These are phyloP conservation scores for Amanita rubescens DNA, from an alignment of 768 basidiomycete species.

Conservation along the genomic window DNA sequence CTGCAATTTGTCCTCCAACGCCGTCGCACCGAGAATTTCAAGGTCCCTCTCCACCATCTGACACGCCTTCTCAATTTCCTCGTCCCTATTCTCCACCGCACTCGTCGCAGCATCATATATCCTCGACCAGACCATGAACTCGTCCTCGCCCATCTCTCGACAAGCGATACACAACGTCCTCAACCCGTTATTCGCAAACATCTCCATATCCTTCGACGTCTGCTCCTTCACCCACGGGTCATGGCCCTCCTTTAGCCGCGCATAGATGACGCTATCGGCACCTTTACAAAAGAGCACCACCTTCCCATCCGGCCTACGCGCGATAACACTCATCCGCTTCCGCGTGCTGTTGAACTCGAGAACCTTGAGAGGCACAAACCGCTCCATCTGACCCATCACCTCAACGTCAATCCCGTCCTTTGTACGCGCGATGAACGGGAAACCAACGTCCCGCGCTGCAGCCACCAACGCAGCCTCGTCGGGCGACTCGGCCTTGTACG, in stretches of 20 bases:
- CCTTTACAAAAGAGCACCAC: conserved; percentile 91
- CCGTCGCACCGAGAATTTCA: conserved; percentile 87
- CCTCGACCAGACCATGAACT: conserved; percentile 76
- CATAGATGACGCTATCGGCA: conserved; percentile 94
- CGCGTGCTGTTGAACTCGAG: conserved; percentile 93
- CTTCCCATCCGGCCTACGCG: conserved; percentile 77
- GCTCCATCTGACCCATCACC: conserved; percentile 84
- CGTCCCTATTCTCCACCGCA: conserved; percentile 74
- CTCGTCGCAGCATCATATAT: conserved; percentile 78
- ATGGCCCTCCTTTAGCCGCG: conserved; percentile 70
- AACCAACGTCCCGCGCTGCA: conserved; percentile 89
- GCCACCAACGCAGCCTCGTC: conserved; percentile 93
- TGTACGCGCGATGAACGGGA: conserved; percentile 75
- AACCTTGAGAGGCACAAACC: conserved; percentile 69
- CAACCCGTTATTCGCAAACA: conserved; percentile 88
- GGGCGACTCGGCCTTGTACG: conserved; percentile 95
- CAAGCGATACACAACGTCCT: conserved; percentile 89
- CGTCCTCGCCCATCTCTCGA: conserved; percentile 69
- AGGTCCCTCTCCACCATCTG: conserved; percentile 79
- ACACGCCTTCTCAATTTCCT: conserved; percentile 85
- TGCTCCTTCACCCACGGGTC: conserved; percentile 66
- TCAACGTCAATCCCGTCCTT: conserved; percentile 81
- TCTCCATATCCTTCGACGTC: conserved; percentile 85
- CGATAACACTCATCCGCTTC: conserved; percentile 93
- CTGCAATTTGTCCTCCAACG: conserved; percentile 94